phyloP scores from a whole-genome alignment of 2,329 filamentous ascomycete genomes.

The Colletotrichum sublineola region DNA sequence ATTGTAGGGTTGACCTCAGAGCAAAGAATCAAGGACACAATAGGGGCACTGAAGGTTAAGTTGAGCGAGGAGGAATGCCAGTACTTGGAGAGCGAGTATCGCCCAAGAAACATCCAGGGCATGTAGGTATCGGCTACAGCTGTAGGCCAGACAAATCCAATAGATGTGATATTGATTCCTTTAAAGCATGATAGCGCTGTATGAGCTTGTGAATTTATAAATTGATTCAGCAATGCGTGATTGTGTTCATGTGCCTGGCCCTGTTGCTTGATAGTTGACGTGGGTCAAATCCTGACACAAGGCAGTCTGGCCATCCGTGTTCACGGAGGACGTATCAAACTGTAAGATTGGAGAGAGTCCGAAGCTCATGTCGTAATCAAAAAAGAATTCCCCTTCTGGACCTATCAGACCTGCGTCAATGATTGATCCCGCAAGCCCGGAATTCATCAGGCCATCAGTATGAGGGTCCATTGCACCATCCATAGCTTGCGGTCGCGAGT shows the following conservation, averaged over 20 bases:
- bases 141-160: background rate
- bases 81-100: constrained; percentile 68
- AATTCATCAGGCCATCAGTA: background rate
- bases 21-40: constrained; percentile 72
- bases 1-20: constrained; percentile 73
- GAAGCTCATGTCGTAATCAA: constrained; percentile 48
- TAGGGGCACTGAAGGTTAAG: constrained; percentile 47
- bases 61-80: constrained; percentile 43
- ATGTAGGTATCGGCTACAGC: constrained; percentile 28
- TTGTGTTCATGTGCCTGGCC: background rate
- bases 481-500: background rate
- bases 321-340: constrained; percentile 45
- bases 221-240: background rate
- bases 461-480: too few species aligned
- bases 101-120: constrained; percentile 58
- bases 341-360: constrained; percentile 49
- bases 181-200: background rate
- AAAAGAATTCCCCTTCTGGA: constrained; percentile 40
- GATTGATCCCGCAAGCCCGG: background rate
- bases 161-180: background rate
- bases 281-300: constrained; percentile 6
- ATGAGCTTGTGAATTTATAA: background rate
- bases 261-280: constrained; percentile 18
- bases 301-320: background rate
- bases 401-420: constrained; percentile 27